Evolutionary conservation across 768 basidiomycete species (phyloP).

Genomic region (Panaeolus cyanescens): DNA sequence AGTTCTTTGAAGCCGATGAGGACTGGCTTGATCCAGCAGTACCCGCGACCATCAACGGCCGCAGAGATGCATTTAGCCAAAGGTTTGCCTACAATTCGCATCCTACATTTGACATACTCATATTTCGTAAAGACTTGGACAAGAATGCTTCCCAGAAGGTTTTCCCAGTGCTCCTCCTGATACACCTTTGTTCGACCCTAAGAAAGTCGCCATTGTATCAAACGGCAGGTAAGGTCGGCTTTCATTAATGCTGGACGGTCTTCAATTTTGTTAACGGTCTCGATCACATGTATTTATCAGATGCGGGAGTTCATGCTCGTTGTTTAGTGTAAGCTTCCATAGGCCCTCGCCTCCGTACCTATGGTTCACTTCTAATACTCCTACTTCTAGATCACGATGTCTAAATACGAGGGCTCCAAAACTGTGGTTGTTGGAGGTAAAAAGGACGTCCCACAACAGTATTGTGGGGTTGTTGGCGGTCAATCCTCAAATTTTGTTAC

Average conservation of each 20-base stretch:
- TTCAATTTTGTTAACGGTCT: neutral
- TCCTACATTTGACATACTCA: neutral
- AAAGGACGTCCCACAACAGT: conserved; percentile 50
- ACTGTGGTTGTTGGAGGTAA: conserved; percentile 60
- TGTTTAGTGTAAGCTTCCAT: conserved; percentile 42
- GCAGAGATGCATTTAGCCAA: conserved; percentile 53
- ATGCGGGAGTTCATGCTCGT: conserved; percentile 51
- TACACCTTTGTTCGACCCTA: conserved; percentile 49
- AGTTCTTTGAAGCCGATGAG: conserved; percentile 37
- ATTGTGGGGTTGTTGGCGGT: conserved; percentile 64
- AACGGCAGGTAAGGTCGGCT: conserved; percentile 45
- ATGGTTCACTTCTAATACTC: neutral
- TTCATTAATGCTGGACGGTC: neutral
- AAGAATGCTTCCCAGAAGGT: conserved; percentile 37
- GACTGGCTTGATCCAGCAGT: conserved; percentile 55
- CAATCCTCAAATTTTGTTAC: conserved; percentile 61
- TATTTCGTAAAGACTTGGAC: conserved; percentile 35
- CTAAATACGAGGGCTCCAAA: conserved; percentile 55
- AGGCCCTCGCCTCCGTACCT: conserved; percentile 11
- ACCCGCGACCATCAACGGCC: conserved; percentile 46
- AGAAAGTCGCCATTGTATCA: conserved; percentile 54
- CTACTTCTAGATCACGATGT: conserved; percentile 52
- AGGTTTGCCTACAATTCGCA: conserved; percentile 26
- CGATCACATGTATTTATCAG: conserved; percentile 22
- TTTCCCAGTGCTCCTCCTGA: conserved; percentile 38